Conservation (phyloP, 352 stramenopile genomes). For the Phytophthora kernoviae region DNA sequence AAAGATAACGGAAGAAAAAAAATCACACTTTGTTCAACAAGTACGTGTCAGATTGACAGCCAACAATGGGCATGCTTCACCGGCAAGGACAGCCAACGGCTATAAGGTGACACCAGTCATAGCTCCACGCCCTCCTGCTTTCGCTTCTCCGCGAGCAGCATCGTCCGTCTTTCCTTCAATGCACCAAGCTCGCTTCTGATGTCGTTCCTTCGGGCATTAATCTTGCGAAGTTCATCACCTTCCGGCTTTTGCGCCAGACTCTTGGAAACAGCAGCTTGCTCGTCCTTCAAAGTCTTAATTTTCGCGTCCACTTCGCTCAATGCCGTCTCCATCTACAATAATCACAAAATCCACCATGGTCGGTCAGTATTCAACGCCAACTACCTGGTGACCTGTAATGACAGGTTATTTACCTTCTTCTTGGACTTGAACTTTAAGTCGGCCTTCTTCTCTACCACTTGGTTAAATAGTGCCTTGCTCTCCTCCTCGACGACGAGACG, state of each 20-base stretch:
- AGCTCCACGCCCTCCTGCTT: slow-evolving; percentile 78
- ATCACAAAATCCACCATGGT: slow-evolving; percentile 1
- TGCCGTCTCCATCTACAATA: slow-evolving; percentile 69
- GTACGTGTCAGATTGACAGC: slow-evolving; percentile 30
- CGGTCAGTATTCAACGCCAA: slow-evolving; percentile 1
- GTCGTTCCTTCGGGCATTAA: slow-evolving; percentile 83
- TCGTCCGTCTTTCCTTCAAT: slow-evolving; percentile 82
- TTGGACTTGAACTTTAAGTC: slow-evolving; percentile 91
- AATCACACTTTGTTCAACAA: slow-evolving; percentile 43
- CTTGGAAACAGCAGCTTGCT: slow-evolving; percentile 82
- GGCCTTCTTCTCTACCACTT: slow-evolving; percentile 90
- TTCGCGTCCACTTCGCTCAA: slow-evolving; percentile 85
- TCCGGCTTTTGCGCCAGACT: slow-evolving; percentile 75
- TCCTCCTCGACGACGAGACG: slow-evolving; percentile 87
- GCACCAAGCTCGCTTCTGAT: slow-evolving; percentile 85
- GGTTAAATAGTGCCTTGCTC: slow-evolving; percentile 89
- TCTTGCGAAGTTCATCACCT: slow-evolving; percentile 77
- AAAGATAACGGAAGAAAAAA: slow-evolving; percentile 20
- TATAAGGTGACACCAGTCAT: slow-evolving; percentile 20
- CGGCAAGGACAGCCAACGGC: slow-evolving; percentile 1
- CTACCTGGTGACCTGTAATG: background rate
- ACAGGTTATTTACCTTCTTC: slow-evolving; percentile 60
- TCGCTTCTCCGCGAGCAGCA: slow-evolving; percentile 78
- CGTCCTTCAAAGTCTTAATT: slow-evolving; percentile 79
- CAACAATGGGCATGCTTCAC: slow-evolving; percentile 12